These are phyloP conservation scores for Gracilariopsis chorda DNA, from an alignment of 23 red algal species.

Conservation along the genomic window DNA sequence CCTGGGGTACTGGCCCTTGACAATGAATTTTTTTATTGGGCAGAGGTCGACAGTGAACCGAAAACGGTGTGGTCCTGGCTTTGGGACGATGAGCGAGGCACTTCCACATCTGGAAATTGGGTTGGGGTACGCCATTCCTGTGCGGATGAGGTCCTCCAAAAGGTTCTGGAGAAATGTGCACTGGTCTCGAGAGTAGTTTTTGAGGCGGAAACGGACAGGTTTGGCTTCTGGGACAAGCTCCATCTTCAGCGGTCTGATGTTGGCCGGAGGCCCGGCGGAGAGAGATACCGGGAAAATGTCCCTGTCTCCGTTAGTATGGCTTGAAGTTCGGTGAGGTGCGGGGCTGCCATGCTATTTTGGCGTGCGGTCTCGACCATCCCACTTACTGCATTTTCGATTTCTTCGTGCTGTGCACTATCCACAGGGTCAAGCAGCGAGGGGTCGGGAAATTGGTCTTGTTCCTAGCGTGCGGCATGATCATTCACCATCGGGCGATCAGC, in stretches of 20 bases:
- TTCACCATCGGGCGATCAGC: not conserved
- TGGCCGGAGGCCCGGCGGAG: not conserved
- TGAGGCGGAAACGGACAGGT: not conserved
- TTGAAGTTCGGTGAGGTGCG: not conserved
- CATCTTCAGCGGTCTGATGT: not conserved
- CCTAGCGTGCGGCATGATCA: not conserved
- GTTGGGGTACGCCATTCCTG: not conserved
- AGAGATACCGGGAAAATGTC: not conserved
- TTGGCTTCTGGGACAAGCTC: not conserved
- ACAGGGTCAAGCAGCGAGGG: not conserved
- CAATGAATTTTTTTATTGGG: not conserved
- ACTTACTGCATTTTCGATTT: not conserved
- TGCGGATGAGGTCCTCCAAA: not conserved
- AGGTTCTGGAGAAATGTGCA: not conserved
- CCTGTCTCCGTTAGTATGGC: not conserved
- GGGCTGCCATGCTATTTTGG: not conserved
- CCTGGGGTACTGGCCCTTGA: not conserved
- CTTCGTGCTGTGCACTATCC: not conserved
- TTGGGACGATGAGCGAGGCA: not conserved
- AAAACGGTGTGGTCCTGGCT: not conserved
- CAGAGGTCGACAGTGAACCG: constrained; percentile 20
- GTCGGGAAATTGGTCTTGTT: constrained; percentile 5
- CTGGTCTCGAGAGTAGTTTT: not conserved
- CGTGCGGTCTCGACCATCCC: not conserved
- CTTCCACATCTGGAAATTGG: not conserved